Evolutionary conservation across 2,329 filamentous ascomycete species (phyloP), one percentile per base, ranked within the genome.

Genomic region (Alternaria sp.): DNA sequence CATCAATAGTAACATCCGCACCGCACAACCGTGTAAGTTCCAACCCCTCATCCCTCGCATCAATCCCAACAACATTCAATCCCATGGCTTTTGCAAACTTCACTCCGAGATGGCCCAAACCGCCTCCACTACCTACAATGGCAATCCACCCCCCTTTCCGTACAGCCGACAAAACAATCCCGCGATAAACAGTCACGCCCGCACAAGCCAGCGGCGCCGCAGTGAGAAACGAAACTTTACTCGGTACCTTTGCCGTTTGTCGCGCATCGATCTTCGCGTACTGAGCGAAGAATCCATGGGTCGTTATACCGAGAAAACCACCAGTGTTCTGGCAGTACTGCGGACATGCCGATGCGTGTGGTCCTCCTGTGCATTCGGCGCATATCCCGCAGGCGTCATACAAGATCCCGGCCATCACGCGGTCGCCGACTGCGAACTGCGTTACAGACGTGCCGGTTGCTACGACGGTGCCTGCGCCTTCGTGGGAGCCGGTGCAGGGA

Each of bases 41-140:
- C 10, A 89, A 73, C 0, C 83, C 68, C 84, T 96, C 93, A 4
- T 88, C 87, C 54, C 93, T 92, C 56, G 87, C 87, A 75, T 97
- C 94, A 71, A 97, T 93, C 69, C 90, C 93, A 73, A 97, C 88
- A 67, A 89, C 84, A 66, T 89, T 87, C 55, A 96, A 82, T 58
- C 94, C 93, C 91, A 96, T 94, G 50, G 93, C 93, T 80, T 90
- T 91, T 53, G 92, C 93, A 81, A 96, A 96, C 82, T 97, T 93
- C 68, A 92, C 84, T 14, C 92, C 92, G 68, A 95, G 82, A 61
- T 51, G 47, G 20, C 47, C 47, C 12, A 33, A 28, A 1, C 47
- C 47, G 7, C 26, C 18, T 51, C 47, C 47, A 20, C 47, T 51
- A 4, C 47, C 47, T 6, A 51, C 18, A 3, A 30, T 6, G 3